A percentile compares a stretch with the other conserved stretches of the same genome.
Evolutionary conservation across 108 stramenopile genomes (phyloP).

Genomic region (Nitzschia palea): DNA sequence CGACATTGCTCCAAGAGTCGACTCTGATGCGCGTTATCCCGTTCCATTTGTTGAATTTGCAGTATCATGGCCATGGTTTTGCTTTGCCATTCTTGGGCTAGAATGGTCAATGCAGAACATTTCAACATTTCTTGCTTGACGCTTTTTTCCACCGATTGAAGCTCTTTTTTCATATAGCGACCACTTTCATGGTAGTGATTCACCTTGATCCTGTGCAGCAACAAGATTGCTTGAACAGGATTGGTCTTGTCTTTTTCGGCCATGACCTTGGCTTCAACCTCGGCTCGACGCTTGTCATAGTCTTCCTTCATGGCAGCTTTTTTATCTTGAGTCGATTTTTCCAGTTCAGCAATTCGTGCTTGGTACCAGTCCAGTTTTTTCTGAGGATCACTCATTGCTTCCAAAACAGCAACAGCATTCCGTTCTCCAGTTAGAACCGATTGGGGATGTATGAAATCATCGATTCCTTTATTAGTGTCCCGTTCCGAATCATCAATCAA

Average conservation of each 20-base stretch:
- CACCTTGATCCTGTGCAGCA: slow-evolving; percentile 3
- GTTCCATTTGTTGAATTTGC: neutral
- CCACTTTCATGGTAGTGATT: slow-evolving; percentile 8
- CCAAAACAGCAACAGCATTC: too few relatives aligned
- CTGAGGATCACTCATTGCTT: too few relatives aligned
- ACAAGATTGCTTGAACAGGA: slow-evolving; percentile 3
- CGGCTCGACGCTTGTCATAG: neutral
- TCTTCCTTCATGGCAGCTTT: neutral
- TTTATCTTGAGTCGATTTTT: neutral
- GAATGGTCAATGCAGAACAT: neutral
- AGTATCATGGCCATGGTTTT: neutral
- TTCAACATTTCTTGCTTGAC: neutral
- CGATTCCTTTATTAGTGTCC: too few relatives aligned
- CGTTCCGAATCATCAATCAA: too few relatives aligned
- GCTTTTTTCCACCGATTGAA: neutral
- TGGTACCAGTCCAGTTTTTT: too few relatives aligned
- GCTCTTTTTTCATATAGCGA: slow-evolving; percentile 1
- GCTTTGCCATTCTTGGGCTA: neutral
- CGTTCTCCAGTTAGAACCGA: too few relatives aligned
- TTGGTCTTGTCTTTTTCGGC: neutral
- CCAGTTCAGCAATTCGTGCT: neutral
- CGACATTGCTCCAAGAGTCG: neutral
- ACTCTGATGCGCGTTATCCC: neutral
- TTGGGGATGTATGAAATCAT: too few relatives aligned
- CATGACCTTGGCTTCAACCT: neutral